Base-by-base conservation (phyloP, 805 yeast species). In the Candida nanaspora region DNA sequence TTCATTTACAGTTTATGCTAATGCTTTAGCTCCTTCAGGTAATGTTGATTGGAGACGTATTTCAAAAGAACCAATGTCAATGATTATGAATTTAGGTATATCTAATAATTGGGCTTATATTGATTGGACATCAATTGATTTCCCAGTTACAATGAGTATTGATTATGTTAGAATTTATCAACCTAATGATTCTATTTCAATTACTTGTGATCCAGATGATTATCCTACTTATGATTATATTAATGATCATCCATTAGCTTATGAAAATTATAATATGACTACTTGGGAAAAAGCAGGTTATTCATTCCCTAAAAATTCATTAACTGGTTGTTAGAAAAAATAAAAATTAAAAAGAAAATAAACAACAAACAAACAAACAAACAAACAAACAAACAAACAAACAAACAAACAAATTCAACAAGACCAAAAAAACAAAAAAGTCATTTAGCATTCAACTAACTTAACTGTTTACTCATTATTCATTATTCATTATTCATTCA, bases 131-230 rank as follows among this genome's bases (percentile, higher is more conserved):
- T 68, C 79, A 4, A 67, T 88, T 44, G 63, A 64, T 35, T 91
- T 91, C 75, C 98, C 98, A 2, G 75, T 74, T 13, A 70, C 75
- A 2, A 69, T 89, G 80, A 68, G 76, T 42, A 65, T 91, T 35
- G 97, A 91, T 60, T 86, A 83, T 53, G 95, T 91, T 27, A 78
- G 98, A 52, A 56, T 91, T n/a, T 91, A 93, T 62, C 98, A 91
- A 66, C 96, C 96, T 2, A 55, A 67, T 29, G 79, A 76, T 50
- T 62, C 69, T 10, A 61, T 70, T 25, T 73, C 76, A 37, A 41
- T 82, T 19, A 82, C 93, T 0, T 91, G 98, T 66, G 97, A 89
- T 56, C 98, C 98, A 0, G 64, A 53, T 0, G 94, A 76, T 55
- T 79, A 71, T 56, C 98, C 98, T 41, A 93, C 98, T 0, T 68